phyloP scores from a whole-genome alignment of 2,329 filamentous ascomycete genomes.

The Trichothecium sympodiale region DNA sequence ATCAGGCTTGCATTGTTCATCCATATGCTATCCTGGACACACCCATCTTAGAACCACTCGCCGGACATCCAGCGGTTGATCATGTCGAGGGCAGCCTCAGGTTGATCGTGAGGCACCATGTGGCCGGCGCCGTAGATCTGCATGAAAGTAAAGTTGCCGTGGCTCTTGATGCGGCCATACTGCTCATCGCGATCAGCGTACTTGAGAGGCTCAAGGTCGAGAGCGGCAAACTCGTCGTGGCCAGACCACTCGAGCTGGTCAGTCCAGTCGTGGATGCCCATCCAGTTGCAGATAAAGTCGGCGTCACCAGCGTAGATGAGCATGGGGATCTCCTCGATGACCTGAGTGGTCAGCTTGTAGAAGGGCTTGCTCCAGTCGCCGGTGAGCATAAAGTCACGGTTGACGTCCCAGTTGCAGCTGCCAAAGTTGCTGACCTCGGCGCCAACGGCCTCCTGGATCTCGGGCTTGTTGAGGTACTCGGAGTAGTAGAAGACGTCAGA shows the following conservation, averaged over 20 bases:
- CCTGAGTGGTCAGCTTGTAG: constrained; percentile 75
- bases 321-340: constrained; percentile 86
- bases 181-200: constrained; percentile 9
- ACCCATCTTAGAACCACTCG: constrained; percentile 2
- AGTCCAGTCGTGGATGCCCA: constrained; percentile 93
- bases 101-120: constrained; percentile 8
- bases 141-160: constrained; percentile 7
- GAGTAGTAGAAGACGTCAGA: constrained; percentile 55
- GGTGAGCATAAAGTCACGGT: constrained; percentile 94
- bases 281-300: constrained; percentile 94
- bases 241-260: constrained; percentile 89
- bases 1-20: no score
- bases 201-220: constrained; percentile 56
- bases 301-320: constrained; percentile 88
- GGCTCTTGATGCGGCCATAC: constrained; percentile 6
- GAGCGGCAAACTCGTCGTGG: constrained; percentile 66
- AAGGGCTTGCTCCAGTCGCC: constrained; percentile 99
- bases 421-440: constrained; percentile 83
- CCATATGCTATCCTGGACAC: no score
- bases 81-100: constrained; percentile 5
- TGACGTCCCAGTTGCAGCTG: constrained; percentile 97
- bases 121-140: constrained; percentile 8
- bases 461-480: constrained; percentile 72
- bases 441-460: constrained; percentile 79
- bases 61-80: constrained; percentile 9